Evolutionary conservation across 1,139 yeast genomes (phyloP).

Genomic region (Saccharomycopsis crataegensis): DNA sequence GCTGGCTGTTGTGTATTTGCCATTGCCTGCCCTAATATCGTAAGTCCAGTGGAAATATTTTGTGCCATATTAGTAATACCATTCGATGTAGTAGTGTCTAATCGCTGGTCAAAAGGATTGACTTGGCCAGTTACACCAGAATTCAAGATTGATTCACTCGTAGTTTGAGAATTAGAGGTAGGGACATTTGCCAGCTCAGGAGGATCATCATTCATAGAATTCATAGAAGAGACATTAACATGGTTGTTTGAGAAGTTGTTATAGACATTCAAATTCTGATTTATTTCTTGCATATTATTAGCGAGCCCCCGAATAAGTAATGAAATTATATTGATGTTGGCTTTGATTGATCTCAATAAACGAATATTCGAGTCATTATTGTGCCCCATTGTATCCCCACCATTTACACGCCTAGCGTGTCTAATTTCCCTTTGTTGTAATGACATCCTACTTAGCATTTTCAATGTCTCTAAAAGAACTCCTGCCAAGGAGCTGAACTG

Average conservation of each 20-base stretch:
- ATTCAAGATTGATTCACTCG: too few species aligned
- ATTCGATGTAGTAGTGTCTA: neutral
- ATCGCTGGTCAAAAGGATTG: neutral
- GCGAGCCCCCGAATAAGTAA: neutral
- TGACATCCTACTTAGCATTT: neutral
- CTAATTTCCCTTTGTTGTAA: neutral
- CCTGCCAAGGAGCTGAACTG: conserved; percentile 1
- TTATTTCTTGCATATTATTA: neutral
- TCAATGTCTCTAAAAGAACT: conserved; percentile 5
- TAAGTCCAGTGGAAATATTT: neutral
- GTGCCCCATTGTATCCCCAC: neutral
- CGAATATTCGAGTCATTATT: neutral
- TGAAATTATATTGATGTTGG: neutral
- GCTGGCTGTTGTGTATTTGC: too few species aligned
- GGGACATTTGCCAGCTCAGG: too few species aligned
- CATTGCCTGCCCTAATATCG: neutral
- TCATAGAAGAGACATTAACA: too few species aligned
- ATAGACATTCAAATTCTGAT: neutral
- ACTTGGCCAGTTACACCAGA: neutral
- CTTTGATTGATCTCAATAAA: conserved; percentile 4
- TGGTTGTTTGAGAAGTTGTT: too few species aligned
- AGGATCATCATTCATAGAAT: too few species aligned
- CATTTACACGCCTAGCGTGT: too few species aligned
- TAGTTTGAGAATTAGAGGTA: too few species aligned
- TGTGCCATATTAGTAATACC: conserved; percentile 6